Base-by-base conservation (phyloP, 345 rosid genomes). In the Fremontodendron californicum region DNA sequence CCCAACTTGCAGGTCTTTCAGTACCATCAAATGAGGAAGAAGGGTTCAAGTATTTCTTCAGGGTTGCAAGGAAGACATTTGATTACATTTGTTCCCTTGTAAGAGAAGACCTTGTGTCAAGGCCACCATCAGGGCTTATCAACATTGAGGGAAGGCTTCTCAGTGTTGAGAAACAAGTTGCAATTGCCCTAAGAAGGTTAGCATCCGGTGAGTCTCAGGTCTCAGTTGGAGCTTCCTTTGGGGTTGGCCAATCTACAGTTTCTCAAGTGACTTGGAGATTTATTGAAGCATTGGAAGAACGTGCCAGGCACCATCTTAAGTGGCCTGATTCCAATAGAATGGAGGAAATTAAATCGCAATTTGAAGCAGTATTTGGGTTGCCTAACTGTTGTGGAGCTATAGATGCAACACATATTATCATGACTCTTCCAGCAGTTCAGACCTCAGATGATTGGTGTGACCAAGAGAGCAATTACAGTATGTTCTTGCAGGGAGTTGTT, bases 221-320 rank as follows among this genome's bases (percentile, higher is more conserved):
- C 77, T 95, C 96, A 0, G 96, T 95, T 3, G 99, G 97, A 23
- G 92, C 90, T 39, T 87, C 99, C 74, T 93, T 95, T 58, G 92
- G n/a, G 98, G 97, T 93, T 42, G 98, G 99, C 67, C 99, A 93
- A 62, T 96, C 99, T 35, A 96, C 99, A 0, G 99, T 96, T 57
- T 96, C 99, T 66, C 99, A 93, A 82, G 98, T 93, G 72, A 95
- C 98, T 8, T 95, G 99, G 98, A 89, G 99, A 79, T 93, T 95
- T 82, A 92, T 93, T 55, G 97, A 95, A 87, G 94, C 98, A n/a
- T 83, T 92, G 61, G 98, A 95, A 83, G 97, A 93, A 77, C 96
- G 96, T 0, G 97, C 84, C 71, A 90, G 80, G 86, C 96, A 96
- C 79, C 98, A 96, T 55, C 93, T 93, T 21, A 85, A 87, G 78